A percentile compares a stretch with the other conserved stretches of the same genome.
phyloP scores from a whole-genome alignment of 1,139 yeast species.

The Blastobotrys ciferrii region DNA sequence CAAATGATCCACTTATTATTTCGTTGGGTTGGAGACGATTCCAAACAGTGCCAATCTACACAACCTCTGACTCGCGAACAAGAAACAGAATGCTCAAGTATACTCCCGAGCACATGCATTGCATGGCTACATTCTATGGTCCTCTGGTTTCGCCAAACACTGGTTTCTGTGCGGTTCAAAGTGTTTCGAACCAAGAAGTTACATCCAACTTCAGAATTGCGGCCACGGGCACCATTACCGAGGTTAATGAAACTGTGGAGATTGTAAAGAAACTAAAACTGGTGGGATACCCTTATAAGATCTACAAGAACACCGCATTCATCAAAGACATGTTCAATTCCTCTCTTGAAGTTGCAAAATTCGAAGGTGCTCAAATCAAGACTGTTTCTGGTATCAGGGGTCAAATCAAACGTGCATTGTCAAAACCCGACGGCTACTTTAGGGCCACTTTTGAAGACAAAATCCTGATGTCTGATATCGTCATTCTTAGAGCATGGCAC shows the following conservation, averaged over 20 bases:
- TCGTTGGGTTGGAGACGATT: conserved; percentile 98
- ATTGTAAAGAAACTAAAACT: conserved; percentile 93
- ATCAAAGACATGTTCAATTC: conserved; percentile 94
- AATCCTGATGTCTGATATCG: conserved; percentile 82
- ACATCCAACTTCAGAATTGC: conserved; percentile 92
- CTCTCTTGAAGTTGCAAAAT: conserved; percentile 91
- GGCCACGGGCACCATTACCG: conserved; percentile 97
- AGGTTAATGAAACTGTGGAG: conserved; percentile 81
- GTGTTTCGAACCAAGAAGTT: conserved; percentile 78
- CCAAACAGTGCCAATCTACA: conserved; percentile 92
- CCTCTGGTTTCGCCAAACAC: conserved; percentile 97
- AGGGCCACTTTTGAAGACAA: conserved; percentile 99
- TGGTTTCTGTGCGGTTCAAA: conserved; percentile 92
- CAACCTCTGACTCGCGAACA: conserved; percentile 95
- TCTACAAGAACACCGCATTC: conserved; percentile 94
- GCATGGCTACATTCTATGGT: conserved; percentile 95
- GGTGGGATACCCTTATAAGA: conserved; percentile 91
- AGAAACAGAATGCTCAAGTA: conserved; percentile 97
- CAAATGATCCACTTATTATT: conserved; percentile 91
- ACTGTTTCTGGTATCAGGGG: conserved; percentile 98
- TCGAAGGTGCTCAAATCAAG: conserved; percentile 95
- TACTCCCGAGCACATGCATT: conserved; percentile 97
- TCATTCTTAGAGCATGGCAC: conserved; percentile 93
- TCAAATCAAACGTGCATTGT: conserved; percentile 90
- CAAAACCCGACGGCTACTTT: conserved; percentile 94